A percentile compares a stretch with the other conserved stretches of the same genome.
Conservation (phyloP, 495 filamentous ascomycete genomes). For the Trichoderma reesei region DNA sequence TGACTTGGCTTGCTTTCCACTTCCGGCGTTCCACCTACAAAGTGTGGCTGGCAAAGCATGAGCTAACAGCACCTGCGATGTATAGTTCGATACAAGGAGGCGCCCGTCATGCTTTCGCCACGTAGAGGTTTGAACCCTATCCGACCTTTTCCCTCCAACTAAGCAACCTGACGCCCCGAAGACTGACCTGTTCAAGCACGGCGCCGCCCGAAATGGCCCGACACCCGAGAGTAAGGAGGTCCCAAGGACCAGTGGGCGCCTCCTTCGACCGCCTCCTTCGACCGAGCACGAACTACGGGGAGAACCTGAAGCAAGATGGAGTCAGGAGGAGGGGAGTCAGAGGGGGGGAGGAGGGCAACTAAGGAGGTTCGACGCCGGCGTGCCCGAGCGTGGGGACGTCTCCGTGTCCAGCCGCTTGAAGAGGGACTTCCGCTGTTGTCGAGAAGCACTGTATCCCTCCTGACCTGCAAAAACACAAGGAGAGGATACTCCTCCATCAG, state of each 20-base stretch:
- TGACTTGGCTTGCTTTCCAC: background rate
- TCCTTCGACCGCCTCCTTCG: background rate
- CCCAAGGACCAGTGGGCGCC: background rate
- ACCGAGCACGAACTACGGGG: background rate
- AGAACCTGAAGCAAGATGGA: background rate
- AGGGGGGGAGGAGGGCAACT: background rate
- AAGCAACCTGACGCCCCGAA: background rate
- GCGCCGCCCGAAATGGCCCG: constrained; percentile 6
- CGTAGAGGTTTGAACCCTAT: background rate
- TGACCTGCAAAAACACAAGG: background rate
- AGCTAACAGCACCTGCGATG: no score
- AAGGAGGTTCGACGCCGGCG: background rate
- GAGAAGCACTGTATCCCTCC: background rate
- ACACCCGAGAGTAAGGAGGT: background rate
- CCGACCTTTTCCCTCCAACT: background rate
- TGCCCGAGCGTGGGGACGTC: background rate
- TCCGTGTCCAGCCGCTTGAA: background rate
- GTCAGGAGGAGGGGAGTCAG: background rate
- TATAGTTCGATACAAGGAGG: background rate
- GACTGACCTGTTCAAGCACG: background rate
- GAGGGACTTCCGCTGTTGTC: background rate
- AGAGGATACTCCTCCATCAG: background rate
- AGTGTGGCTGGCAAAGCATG: no score
- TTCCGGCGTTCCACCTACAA: background rate
- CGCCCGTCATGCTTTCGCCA: background rate